phyloP scores from a whole-genome alignment of 2,329 filamentous ascomycete genomes.

The Escovopsis sp. region DNA sequence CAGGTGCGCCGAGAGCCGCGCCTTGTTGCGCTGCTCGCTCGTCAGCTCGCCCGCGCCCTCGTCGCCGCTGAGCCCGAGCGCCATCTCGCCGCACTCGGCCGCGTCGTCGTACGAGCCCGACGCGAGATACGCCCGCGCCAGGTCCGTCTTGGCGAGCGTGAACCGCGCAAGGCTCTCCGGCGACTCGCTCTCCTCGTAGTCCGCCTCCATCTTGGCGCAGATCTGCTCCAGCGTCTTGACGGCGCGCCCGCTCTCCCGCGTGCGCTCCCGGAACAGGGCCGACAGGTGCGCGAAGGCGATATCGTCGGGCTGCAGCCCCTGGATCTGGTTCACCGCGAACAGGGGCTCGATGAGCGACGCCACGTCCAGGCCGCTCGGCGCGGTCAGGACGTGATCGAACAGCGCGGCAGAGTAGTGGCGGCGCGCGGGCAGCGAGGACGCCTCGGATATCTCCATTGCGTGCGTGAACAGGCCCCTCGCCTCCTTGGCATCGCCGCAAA shows the following conservation, averaged over 20 bases:
- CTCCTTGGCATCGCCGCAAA: conserved; percentile 60
- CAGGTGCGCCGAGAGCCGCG: conserved; percentile 71
- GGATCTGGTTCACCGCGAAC: conserved; percentile 75
- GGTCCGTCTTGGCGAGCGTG: conserved; percentile 71
- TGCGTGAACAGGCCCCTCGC: conserved; percentile 80
- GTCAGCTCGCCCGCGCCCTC: conserved; percentile 52
- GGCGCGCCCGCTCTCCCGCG: conserved; percentile 51
- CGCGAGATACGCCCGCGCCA: conserved; percentile 72
- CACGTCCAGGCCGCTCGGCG: conserved; percentile 32
- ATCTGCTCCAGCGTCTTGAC: conserved; percentile 50
- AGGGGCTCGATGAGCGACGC: conserved; percentile 68
- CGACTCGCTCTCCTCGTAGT: conserved; percentile 77
- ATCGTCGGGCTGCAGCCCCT: conserved; percentile 54
- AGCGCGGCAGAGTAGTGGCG: conserved; percentile 66
- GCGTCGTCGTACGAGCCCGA: conserved; percentile 50
- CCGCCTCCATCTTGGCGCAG: conserved; percentile 56
- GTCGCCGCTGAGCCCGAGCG: conserved; percentile 64
- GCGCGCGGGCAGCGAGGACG: conserved; percentile 57
- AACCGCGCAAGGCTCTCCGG: conserved; percentile 57
- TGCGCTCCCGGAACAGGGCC: conserved; percentile 69
- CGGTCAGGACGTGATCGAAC: conserved; percentile 65
- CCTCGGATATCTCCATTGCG: conserved; percentile 81
- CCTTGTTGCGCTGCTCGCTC: conserved; percentile 48
- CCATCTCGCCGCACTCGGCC: conserved; percentile 65
- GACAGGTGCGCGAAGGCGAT: conserved; percentile 62